Evolutionary conservation across 768 basidiomycete species (phyloP).

Genomic region (Termitomyces sp.): DNA sequence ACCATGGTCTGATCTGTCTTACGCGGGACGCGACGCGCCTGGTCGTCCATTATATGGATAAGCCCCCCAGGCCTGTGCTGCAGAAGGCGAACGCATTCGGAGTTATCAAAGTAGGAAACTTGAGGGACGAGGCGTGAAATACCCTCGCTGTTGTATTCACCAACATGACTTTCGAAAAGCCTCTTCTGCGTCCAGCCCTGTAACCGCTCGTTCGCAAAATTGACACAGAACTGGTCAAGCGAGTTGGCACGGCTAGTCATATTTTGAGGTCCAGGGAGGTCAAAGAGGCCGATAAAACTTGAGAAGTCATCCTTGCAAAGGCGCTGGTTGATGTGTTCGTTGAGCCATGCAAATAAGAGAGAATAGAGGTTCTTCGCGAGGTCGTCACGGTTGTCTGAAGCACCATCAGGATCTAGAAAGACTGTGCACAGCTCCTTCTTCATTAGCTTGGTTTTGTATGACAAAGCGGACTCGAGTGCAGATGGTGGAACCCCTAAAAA

Average conservation of each 20-base stretch:
- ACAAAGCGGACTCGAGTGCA: slow-evolving; percentile 75
- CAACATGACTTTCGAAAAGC: slow-evolving; percentile 77
- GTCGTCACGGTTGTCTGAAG: slow-evolving; percentile 90
- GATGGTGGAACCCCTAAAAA: slow-evolving; percentile 81
- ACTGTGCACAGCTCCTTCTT: slow-evolving; percentile 97
- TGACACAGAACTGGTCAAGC: slow-evolving; percentile 94
- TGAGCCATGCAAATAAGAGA: slow-evolving; percentile 92
- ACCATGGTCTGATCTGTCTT: slow-evolving; percentile 95
- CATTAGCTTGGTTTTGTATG: slow-evolving; percentile 89
- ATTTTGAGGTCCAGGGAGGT: slow-evolving; percentile 92
- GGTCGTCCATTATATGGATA: slow-evolving; percentile 97
- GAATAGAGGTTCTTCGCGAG: slow-evolving; percentile 93
- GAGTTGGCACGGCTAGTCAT: slow-evolving; percentile 85
- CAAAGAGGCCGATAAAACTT: slow-evolving; percentile 90
- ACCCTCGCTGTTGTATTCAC: slow-evolving; percentile 82
- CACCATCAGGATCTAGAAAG: slow-evolving; percentile 92
- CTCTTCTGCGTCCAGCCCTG: slow-evolving; percentile 79
- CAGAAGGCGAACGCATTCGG: slow-evolving; percentile 83
- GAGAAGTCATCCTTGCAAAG: slow-evolving; percentile 91
- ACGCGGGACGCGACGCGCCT: slow-evolving; percentile 79
- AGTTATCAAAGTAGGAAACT: slow-evolving; percentile 84
- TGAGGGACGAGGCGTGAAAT: slow-evolving; percentile 67
- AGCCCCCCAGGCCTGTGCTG: slow-evolving; percentile 88
- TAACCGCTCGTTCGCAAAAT: slow-evolving; percentile 92
- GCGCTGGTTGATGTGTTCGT: slow-evolving; percentile 93